These are phyloP conservation scores for Diplodia sapinea DNA, from an alignment of 2,329 filamentous ascomycete species.

Conservation along the genomic window DNA sequence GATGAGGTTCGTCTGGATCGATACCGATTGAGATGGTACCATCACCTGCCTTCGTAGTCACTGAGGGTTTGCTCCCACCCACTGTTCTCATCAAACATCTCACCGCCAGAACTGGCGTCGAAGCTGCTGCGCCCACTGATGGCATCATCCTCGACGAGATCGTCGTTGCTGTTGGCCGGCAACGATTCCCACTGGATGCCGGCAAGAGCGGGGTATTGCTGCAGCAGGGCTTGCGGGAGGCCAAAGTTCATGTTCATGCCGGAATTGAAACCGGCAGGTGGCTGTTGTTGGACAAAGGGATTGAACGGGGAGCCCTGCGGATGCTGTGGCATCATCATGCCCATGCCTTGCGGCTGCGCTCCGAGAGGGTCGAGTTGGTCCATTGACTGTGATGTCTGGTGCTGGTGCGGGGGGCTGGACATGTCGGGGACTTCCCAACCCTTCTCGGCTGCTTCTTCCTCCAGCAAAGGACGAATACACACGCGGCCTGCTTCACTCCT, in stretches of 20 bases:
- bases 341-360: conserved; percentile 39
- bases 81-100: conserved; percentile 72
- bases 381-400: conserved; percentile 31
- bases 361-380: conserved; percentile 36
- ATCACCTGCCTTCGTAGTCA: conserved; percentile 26
- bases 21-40: background rate
- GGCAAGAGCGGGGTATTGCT: conserved; percentile 92
- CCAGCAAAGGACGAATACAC: conserved; percentile 95
- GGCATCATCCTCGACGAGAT: conserved; percentile 42
- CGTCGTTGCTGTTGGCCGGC: conserved; percentile 63
- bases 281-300: conserved; percentile 26
- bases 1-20: background rate
- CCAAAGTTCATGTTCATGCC: conserved; percentile 53
- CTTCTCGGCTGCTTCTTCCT: conserved; percentile 88
- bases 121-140: conserved; percentile 82
- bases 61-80: conserved; percentile 27
- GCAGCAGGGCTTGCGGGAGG: conserved; percentile 84
- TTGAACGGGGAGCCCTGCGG: conserved; percentile 37
- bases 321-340: conserved; percentile 44
- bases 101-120: conserved; percentile 72
- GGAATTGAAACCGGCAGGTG: conserved; percentile 34
- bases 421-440: conserved; percentile 67
- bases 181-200: conserved; percentile 85
- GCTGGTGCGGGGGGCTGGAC: conserved; percentile 58
- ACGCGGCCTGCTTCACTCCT: conserved; percentile 92